A percentile compares a stretch with the other conserved stretches of the same genome.
Evolutionary conservation across 805 yeast species (phyloP).

Genomic region (Candida railenensis): DNA sequence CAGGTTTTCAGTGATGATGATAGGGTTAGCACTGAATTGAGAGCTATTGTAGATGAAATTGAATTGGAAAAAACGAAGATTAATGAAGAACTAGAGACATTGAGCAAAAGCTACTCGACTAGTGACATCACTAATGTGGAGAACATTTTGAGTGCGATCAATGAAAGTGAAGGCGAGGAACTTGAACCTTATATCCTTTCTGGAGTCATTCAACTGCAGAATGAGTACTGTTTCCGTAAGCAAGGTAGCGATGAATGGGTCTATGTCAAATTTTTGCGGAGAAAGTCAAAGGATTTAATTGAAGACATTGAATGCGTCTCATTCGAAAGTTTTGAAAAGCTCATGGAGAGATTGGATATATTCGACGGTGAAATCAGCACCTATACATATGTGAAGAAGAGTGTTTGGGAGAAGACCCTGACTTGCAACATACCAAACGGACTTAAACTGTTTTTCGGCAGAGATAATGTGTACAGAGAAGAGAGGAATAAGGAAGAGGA

Average conservation of each 20-base stretch:
- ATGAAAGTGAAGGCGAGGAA: slow-evolving; percentile 3
- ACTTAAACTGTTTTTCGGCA: slow-evolving; percentile 15
- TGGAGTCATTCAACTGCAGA: slow-evolving; percentile 31
- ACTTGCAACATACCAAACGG: slow-evolving; percentile 8
- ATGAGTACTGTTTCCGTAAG: slow-evolving; percentile 25
- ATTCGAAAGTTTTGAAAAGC: slow-evolving; percentile 8
- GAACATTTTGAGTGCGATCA: slow-evolving; percentile 15
- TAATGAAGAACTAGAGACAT: slow-evolving; percentile 16
- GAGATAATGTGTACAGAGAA: slow-evolving; percentile 14
- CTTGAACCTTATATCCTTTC: slow-evolving; percentile 22
- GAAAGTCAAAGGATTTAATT: slow-evolving; percentile 13
- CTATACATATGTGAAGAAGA: slow-evolving; percentile 17
- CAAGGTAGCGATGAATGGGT: slow-evolving; percentile 22
- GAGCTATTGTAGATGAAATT: slow-evolving; percentile 19
- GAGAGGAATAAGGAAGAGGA: slow-evolving; percentile 2
- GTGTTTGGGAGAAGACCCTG: slow-evolving; percentile 6
- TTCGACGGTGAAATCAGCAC: slow-evolving; percentile 12
- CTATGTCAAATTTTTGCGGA: slow-evolving; percentile 12
- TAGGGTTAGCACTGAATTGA: slow-evolving; percentile 15
- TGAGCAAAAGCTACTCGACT: slow-evolving; percentile 14
- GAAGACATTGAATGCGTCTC: slow-evolving; percentile 16
- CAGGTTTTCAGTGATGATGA: slow-evolving; percentile 13
- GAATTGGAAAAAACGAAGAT: slow-evolving; percentile 12
- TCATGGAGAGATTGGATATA: neutral
- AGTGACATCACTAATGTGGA: slow-evolving; percentile 21